Percentiles rank a stretch among this genome's conserved stretches.
Evolutionary conservation across 1,139 yeast genomes (phyloP).

Genomic region (Debaryomycetaceae sp.): DNA sequence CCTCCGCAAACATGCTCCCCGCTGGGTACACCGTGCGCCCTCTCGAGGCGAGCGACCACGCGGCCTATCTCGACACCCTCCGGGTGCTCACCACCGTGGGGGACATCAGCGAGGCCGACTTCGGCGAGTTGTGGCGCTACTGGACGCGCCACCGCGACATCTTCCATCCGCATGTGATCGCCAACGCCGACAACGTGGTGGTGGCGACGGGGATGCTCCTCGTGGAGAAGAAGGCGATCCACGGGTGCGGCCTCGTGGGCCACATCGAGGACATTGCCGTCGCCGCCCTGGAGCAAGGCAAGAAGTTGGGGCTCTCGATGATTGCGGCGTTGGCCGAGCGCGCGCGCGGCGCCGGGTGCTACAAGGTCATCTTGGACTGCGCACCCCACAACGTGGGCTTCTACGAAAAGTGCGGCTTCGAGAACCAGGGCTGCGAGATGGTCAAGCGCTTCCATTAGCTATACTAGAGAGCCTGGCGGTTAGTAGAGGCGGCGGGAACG

Average conservation of each 20-base stretch:
- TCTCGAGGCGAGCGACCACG: conserved; percentile 41
- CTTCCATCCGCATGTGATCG: conserved; percentile 61
- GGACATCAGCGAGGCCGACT: conserved; percentile 38
- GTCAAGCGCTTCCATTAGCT: conserved; percentile 20
- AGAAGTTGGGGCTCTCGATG: conserved; percentile 66
- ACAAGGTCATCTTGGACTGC: conserved; percentile 89
- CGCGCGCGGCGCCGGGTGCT: conserved; percentile 64
- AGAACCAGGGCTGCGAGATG: conserved; percentile 75
- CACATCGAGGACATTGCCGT: conserved; percentile 96
- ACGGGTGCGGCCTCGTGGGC: conserved; percentile 80
- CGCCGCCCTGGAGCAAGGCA: conserved; percentile 71
- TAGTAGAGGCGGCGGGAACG: background rate
- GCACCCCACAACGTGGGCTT: conserved; percentile 75
- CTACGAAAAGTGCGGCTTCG: conserved; percentile 81
- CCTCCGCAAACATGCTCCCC: conserved; percentile 26
- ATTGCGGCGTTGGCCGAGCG: conserved; percentile 58
- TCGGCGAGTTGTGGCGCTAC: conserved; percentile 36
- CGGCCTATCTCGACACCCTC: conserved; percentile 48
- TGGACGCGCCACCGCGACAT: conserved; percentile 45
- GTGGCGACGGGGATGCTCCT: conserved; percentile 47
- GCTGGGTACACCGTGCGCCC: conserved; percentile 51
- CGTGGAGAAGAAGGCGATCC: conserved; percentile 64
- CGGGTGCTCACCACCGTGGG: conserved; percentile 65
- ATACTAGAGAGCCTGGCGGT: background rate
- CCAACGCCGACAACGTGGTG: conserved; percentile 41